These are phyloP conservation scores for Sextonia rubra DNA, from an alignment of 164 flowering plant species.

Conservation along the genomic window DNA sequence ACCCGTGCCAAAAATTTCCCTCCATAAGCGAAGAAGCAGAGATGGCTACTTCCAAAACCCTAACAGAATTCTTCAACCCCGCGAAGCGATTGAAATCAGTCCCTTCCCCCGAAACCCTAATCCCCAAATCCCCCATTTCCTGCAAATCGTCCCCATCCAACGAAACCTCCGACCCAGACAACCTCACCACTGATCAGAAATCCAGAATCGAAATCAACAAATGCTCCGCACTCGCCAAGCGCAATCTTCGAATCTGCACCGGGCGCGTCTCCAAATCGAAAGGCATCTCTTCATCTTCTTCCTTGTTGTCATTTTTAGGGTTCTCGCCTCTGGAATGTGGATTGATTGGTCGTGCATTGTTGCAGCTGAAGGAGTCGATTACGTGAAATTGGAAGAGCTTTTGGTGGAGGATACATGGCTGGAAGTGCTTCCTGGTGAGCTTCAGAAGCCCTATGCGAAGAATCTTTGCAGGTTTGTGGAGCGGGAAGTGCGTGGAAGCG, in stretches of 20 bases:
- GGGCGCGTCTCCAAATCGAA: constrained; percentile 44
- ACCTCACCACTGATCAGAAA: constrained; percentile 48
- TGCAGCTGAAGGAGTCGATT: constrained; percentile 42
- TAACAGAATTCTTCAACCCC: constrained; percentile 49
- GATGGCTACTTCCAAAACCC: constrained; percentile 58
- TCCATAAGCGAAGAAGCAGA: not conserved
- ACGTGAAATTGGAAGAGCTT: constrained; percentile 63
- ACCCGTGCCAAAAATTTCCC: not conserved
- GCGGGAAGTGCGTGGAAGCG: constrained; percentile 45
- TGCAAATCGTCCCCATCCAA: constrained; percentile 11
- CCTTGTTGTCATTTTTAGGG: not conserved
- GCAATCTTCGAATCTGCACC: constrained; percentile 58
- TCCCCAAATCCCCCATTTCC: constrained; percentile 14
- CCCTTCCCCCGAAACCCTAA: constrained; percentile 21
- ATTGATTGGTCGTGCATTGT: not conserved
- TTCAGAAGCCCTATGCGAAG: constrained; percentile 69
- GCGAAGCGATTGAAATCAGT: constrained; percentile 48
- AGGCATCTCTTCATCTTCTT: constrained; percentile 18
- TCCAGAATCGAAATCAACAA: constrained; percentile 54
- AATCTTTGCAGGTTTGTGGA: constrained; percentile 60
- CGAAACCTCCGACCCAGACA: constrained; percentile 6
- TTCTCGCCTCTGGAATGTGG: not conserved
- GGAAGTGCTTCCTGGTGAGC: constrained; percentile 63
- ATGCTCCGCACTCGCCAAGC: constrained; percentile 50
- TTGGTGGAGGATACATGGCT: constrained; percentile 91